A percentile compares a stretch with the other conserved stretches of the same genome.
Evolutionary conservation across 345 rosid genomes (phyloP).

Genomic region (Boechera stricta): DNA sequence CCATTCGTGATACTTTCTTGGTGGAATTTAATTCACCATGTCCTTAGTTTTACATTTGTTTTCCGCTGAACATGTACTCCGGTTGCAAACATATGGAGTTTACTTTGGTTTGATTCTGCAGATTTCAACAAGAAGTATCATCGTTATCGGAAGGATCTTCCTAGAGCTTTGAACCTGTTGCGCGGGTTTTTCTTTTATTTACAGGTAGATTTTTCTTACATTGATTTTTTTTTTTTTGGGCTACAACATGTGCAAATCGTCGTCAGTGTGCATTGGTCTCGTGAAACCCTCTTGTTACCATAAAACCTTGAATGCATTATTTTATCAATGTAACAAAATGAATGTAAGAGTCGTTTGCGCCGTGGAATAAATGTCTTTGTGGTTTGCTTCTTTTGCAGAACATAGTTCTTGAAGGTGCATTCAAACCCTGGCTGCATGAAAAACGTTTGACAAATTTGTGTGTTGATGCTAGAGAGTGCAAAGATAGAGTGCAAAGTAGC

Average conservation of each 20-base stretch:
- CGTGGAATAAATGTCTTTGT: conserved; percentile 22
- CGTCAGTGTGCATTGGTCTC: background rate
- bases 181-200: conserved; percentile 84
- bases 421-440: conserved; percentile 62
- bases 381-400: conserved; percentile 48
- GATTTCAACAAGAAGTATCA: conserved; percentile 51
- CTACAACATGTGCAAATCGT: conserved; percentile 8
- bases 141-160: conserved; percentile 30
- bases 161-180: conserved; percentile 57
- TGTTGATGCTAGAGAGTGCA: background rate
- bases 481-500: conserved; percentile 9
- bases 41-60: conserved; percentile 9
- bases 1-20: background rate
- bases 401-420: conserved; percentile 52
- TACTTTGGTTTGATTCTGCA: conserved; percentile 47
- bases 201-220: conserved; percentile 53
- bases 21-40: background rate
- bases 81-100: background rate
- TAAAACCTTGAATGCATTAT: background rate
- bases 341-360: conserved; percentile 4
- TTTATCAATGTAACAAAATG: background rate
- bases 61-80: background rate
- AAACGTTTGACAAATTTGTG: conserved; percentile 32
- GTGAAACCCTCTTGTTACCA: conserved; percentile 9
- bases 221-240: background rate